Evolutionary conservation across 441 rosid species (phyloP).

Genomic region (Breynia disticha): DNA sequence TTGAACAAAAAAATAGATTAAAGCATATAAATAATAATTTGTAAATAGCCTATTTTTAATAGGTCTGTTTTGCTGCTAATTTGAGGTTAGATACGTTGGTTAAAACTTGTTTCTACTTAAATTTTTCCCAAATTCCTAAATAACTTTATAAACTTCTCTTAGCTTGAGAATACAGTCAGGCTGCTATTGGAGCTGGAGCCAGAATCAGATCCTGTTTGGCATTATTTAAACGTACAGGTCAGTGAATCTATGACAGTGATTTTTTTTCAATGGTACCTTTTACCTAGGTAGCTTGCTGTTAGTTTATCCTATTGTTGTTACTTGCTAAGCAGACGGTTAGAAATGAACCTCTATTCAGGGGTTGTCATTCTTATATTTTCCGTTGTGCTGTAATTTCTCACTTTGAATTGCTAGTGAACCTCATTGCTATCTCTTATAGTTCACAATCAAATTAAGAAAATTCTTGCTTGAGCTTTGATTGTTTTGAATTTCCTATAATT

Average conservation of each 20-base stretch:
- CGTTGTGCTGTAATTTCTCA: too few species aligned
- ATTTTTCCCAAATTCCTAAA: constrained; percentile 9
- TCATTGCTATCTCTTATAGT: too few species aligned
- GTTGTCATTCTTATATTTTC: too few species aligned
- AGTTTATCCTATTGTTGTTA: neutral
- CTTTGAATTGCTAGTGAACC: too few species aligned
- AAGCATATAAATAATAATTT: neutral
- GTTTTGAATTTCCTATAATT: neutral
- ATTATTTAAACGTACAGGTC: constrained; percentile 91
- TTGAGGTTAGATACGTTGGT: neutral
- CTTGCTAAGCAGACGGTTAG: too few species aligned
- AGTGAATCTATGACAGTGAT: constrained; percentile 18
- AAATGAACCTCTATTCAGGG: too few species aligned
- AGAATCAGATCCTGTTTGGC: constrained; percentile 97
- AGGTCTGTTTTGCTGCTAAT: neutral
- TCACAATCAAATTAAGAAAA: too few species aligned
- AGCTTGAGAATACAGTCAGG: constrained; percentile 98
- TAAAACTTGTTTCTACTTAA: neutral
- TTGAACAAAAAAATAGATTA: too few species aligned
- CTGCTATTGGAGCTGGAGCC: constrained; percentile 95
- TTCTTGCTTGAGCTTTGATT: too few species aligned
- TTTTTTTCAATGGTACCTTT: neutral
- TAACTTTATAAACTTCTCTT: constrained; percentile 15
- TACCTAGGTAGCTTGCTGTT: neutral
- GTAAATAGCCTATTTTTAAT: neutral